Evolutionary conservation across 352 stramenopile species (phyloP), one percentile per base, ranked within the genome.

Genomic region (Peronospora farinosa): DNA sequence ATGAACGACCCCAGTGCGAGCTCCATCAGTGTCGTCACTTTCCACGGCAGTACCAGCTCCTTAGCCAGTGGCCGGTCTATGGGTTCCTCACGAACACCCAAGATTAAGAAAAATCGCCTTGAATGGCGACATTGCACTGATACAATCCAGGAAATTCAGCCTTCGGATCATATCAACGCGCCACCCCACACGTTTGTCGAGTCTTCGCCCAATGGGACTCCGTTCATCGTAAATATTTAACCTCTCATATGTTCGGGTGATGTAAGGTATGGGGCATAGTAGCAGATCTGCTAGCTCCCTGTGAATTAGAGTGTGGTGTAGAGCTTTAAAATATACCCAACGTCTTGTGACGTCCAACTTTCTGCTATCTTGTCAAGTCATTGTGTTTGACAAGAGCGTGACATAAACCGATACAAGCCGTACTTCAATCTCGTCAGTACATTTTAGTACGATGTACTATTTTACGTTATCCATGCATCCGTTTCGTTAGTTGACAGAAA

Each of bases 151-250:
- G 62, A 74, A 54, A 59, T 35, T 5, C 57, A 71, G 46, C 46
- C 57, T 8, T 56, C 58, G 42, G 62, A 67, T 60, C 46, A 67
- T 42, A 54, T 59, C 21, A 59, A 53, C 40, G 55, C 46, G 46
- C 49, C 60, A 27, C 40, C 54, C 12, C 46, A 58, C 40, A 60
- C 67, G 21, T 71, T 78, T 54, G 58, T 75, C 38, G 67, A 67
- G 62, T 65, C 70, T 15, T 80, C 70, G n/a, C 61, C 70, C 13
- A 75, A 73, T 57, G 70, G 70, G 23, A 77, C 65, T 35, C 59
- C 62, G 47, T 78, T 74, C 48, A 72, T 78, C 23, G 62, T 78
- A 40, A 78, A 76, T 74, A 78, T 82, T 75, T 82, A 78, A 71
- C 23, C 40, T 27, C 40, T 41, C 49, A 43, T 23, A 42, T 54